A percentile compares a stretch with the other conserved stretches of the same genome.
These are phyloP conservation scores for Tubosaeta sp. DNA, from an alignment of 768 basidiomycete genomes.

Conservation along the genomic window DNA sequence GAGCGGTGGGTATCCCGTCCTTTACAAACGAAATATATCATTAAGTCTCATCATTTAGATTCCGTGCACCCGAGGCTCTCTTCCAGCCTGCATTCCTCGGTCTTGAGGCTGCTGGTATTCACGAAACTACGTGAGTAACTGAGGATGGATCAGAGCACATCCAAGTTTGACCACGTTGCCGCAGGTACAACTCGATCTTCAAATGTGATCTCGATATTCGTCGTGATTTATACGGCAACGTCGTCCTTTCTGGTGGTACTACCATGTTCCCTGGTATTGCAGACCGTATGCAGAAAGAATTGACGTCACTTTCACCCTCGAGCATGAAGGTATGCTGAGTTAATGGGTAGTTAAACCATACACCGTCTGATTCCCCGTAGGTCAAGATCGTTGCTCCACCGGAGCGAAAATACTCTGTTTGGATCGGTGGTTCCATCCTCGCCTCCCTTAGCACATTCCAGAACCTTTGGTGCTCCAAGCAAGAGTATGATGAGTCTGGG, in stretches of 20 bases:
- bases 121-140: conserved; percentile 53
- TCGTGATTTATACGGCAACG: conserved; percentile 33
- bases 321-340: conserved; percentile 69
- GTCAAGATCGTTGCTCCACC: conserved; percentile 93
- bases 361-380: conserved; percentile 25
- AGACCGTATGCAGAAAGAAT: conserved; percentile 94
- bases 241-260: conserved; percentile 70
- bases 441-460: conserved; percentile 95
- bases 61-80: conserved; percentile 54
- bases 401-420: conserved; percentile 94
- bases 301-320: conserved; percentile 71
- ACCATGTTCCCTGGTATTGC: conserved; percentile 97
- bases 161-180: conserved; percentile 1
- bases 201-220: conserved; percentile 70
- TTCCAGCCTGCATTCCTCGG: conserved; percentile 58
- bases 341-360: neutral
- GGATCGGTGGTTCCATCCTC: conserved; percentile 86
- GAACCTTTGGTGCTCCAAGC: conserved; percentile 91
- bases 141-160: neutral
- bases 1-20: conserved; percentile 41
- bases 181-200: conserved; percentile 54
- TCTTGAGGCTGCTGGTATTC: conserved; percentile 83
- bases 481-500: conserved; percentile 87
- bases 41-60: conserved; percentile 28
- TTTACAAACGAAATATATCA: neutral